phyloP scores from a whole-genome alignment of 345 rosid species.

The Crucihimalaya himalaica region DNA sequence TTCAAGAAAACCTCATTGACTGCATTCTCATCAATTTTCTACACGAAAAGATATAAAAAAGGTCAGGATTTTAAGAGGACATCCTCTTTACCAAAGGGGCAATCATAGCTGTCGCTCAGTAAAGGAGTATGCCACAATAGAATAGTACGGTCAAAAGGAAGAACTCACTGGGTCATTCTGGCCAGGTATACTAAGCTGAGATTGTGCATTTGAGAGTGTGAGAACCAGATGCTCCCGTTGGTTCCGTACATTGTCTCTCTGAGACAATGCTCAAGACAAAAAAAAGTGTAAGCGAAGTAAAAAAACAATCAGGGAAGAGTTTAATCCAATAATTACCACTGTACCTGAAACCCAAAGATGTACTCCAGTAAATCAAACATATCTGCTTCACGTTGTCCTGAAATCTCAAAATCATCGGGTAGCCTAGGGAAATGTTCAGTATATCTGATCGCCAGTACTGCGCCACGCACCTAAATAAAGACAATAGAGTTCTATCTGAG shows the following conservation, averaged over 20 bases:
- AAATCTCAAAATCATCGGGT: slow-evolving; percentile 64
- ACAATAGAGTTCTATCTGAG: slow-evolving; percentile 11
- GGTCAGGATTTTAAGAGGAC: neutral
- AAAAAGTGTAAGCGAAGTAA: slow-evolving; percentile 19
- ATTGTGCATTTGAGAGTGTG: slow-evolving; percentile 82
- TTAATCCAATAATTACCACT: slow-evolving; percentile 26
- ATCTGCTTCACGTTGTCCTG: slow-evolving; percentile 82
- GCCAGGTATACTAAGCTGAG: slow-evolving; percentile 62
- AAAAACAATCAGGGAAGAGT: slow-evolving; percentile 11
- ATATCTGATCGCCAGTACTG: slow-evolving; percentile 79
- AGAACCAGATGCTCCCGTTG: slow-evolving; percentile 96
- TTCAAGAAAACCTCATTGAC: slow-evolving; percentile 89
- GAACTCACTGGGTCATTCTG: slow-evolving; percentile 82
- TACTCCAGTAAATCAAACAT: slow-evolving; percentile 90
- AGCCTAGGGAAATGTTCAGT: slow-evolving; percentile 78
- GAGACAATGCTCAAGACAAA: slow-evolving; percentile 34
- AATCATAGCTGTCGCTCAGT: slow-evolving; percentile 11
- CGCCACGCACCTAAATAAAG: slow-evolving; percentile 79
- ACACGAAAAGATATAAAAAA: slow-evolving; percentile 1
- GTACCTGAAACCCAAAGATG: slow-evolving; percentile 97
- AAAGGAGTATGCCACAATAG: slow-evolving; percentile 17
- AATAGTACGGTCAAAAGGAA: slow-evolving; percentile 19
- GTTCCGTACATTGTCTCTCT: slow-evolving; percentile 90
- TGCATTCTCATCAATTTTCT: slow-evolving; percentile 97
- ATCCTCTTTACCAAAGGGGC: slow-evolving; percentile 11